Evolutionary conservation across 768 basidiomycete genomes (phyloP).

Genomic region (Porphyrellus cyaneotinctus): DNA sequence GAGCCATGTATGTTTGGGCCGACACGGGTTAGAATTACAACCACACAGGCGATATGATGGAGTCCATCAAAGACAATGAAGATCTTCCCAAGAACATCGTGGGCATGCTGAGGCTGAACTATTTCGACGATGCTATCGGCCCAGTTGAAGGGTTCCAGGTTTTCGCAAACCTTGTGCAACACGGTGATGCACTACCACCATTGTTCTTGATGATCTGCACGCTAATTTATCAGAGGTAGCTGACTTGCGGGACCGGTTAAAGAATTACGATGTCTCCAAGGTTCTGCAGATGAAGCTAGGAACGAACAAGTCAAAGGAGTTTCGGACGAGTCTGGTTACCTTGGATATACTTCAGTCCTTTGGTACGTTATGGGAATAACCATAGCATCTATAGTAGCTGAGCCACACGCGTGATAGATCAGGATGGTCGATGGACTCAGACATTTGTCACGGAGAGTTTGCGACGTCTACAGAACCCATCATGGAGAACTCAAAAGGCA

Average conservation of each 20-base stretch:
- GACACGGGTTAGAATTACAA: neutral
- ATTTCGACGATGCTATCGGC: conserved; percentile 25
- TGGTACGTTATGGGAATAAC: conserved; percentile 5
- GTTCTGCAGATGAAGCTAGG: conserved; percentile 16
- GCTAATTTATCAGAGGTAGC: conserved; percentile 4
- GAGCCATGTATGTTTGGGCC: neutral
- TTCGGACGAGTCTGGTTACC: conserved; percentile 21
- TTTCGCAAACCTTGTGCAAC: conserved; percentile 19
- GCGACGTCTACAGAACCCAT: neutral
- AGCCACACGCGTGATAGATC: conserved; percentile 3
- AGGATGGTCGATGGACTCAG: conserved; percentile 9
- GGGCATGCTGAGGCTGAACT: conserved; percentile 22
- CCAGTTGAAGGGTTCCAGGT: conserved; percentile 24
- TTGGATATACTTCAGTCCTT: conserved; percentile 22
- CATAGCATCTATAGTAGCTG: neutral
- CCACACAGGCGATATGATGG: conserved; percentile 17
- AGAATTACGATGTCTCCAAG: conserved; percentile 12
- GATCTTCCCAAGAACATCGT: conserved; percentile 17
- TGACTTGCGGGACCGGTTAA: conserved; percentile 13
- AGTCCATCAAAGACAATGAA: conserved; percentile 4
- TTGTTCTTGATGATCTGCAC: neutral
- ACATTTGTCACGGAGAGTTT: conserved; percentile 16
- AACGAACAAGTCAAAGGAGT: conserved; percentile 11
- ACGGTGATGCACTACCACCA: conserved; percentile 7
- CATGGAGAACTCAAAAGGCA: conserved; percentile 21